These are phyloP conservation scores for Rusavskia elegans DNA, from an alignment of 495 filamentous ascomycete species.

Conservation along the genomic window DNA sequence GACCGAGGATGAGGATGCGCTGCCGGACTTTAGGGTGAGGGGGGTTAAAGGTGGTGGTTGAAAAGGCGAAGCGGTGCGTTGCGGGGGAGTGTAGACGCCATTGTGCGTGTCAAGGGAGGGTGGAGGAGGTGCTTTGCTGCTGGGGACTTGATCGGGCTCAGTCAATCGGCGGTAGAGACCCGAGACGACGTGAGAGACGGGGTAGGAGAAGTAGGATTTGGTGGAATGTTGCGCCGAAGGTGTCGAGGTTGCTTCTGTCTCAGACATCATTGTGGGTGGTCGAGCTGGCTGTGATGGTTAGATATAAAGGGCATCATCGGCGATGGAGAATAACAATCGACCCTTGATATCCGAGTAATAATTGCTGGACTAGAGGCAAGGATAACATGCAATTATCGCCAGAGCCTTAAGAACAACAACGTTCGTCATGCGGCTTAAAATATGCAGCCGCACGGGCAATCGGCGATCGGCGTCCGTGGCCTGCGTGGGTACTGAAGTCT, in stretches of 20 bases:
- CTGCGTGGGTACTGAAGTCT: no score
- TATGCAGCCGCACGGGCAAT: no score
- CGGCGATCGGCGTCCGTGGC: no score
- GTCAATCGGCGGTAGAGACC: conserved; percentile 37
- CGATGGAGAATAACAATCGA: no score
- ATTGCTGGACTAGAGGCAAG: no score
- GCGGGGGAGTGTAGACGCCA: conserved; percentile 31
- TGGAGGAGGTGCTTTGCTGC: conserved; percentile 15
- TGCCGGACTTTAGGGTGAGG: conserved; percentile 25
- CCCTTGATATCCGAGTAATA: no score
- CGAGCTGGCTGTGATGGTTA: neutral
- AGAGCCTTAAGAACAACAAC: no score
- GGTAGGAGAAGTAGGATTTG: conserved; percentile 34
- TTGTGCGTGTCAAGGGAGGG: conserved; percentile 14
- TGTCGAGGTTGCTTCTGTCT: neutral
- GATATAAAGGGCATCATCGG: no score
- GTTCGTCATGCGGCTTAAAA: no score
- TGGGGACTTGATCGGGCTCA: conserved; percentile 18
- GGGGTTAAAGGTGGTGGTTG: conserved; percentile 44
- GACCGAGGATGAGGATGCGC: conserved; percentile 18
- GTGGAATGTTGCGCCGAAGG: conserved; percentile 18
- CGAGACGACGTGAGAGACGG: conserved; percentile 36
- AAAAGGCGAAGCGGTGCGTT: conserved; percentile 39
- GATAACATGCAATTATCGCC: no score
- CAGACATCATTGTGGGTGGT: neutral